Percentiles rank a stretch among this genome's conserved stretches.
phyloP scores from a whole-genome alignment of 495 filamentous ascomycete species.

The Massariosphaeria phaeospora region DNA sequence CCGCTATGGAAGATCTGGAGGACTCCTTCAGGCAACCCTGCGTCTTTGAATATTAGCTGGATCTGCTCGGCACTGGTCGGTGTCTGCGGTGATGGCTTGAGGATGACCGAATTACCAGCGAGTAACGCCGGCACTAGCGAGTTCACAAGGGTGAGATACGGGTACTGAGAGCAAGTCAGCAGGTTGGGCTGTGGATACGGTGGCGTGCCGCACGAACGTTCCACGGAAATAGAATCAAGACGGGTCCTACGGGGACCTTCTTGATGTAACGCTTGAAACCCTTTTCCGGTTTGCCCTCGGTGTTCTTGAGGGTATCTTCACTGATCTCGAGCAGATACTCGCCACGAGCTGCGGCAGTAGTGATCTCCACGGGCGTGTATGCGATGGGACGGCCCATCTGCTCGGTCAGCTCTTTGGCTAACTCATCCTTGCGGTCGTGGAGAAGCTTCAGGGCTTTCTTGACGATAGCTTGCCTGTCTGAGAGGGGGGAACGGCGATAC shows the following conservation, averaged over 20 bases:
- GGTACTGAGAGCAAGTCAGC: constrained; percentile 57
- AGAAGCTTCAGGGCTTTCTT: constrained; percentile 67
- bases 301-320: constrained; percentile 63
- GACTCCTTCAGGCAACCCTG: constrained; percentile 72
- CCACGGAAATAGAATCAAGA: constrained; percentile 88
- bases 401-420: constrained; percentile 79
- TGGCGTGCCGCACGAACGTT: constrained; percentile 58
- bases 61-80: constrained; percentile 84
- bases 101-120: constrained; percentile 79
- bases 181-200: constrained; percentile 3
- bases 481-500: constrained; percentile 59
- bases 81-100: constrained; percentile 92
- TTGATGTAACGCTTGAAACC: constrained; percentile 86
- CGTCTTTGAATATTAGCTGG: constrained; percentile 65
- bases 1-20: constrained; percentile 89
- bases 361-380: constrained; percentile 74
- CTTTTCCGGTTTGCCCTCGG: constrained; percentile 70
- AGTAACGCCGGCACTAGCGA: constrained; percentile 82
- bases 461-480: constrained; percentile 69
- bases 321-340: constrained; percentile 79
- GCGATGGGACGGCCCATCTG: constrained; percentile 93
- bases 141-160: constrained; percentile 87
- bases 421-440: constrained; percentile 63
- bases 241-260: constrained; percentile 77
- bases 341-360: constrained; percentile 73